Evolutionary conservation across 768 basidiomycete species (phyloP).

Genomic region (Boletus edulis): DNA sequence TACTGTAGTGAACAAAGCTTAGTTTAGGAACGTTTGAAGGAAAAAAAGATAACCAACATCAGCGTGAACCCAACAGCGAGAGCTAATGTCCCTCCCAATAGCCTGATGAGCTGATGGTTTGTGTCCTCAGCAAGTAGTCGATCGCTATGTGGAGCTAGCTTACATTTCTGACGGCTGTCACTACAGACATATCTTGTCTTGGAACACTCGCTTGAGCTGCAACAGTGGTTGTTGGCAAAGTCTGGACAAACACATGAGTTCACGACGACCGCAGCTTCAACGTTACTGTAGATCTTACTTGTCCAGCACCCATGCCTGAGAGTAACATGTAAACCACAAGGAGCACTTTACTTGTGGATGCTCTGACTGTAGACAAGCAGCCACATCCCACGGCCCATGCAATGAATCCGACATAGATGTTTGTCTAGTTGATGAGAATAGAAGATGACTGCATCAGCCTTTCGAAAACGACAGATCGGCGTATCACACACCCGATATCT

Average conservation of each 20-base stretch:
- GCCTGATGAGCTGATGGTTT: slow-evolving; percentile 55
- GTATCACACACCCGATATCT: slow-evolving; percentile 47
- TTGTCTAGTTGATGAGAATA: slow-evolving; percentile 1
- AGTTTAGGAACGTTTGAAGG: background rate
- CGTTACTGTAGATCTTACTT: slow-evolving; percentile 34
- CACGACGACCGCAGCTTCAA: background rate
- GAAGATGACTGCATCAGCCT: background rate
- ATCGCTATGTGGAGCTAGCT: slow-evolving; percentile 10
- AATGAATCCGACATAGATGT: slow-evolving; percentile 57
- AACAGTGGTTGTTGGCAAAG: slow-evolving; percentile 62
- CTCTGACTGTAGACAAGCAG: slow-evolving; percentile 60
- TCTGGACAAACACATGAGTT: slow-evolving; percentile 31
- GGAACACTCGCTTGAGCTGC: slow-evolving; percentile 72
- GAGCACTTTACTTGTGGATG: slow-evolving; percentile 44
- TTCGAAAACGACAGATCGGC: background rate
- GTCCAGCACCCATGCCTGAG: slow-evolving; percentile 59
- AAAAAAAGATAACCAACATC: slow-evolving; percentile 37
- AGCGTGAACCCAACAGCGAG: slow-evolving; percentile 62
- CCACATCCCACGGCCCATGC: slow-evolving; percentile 73
- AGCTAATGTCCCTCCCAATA: slow-evolving; percentile 67
- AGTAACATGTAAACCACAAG: slow-evolving; percentile 62
- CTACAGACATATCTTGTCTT: slow-evolving; percentile 72
- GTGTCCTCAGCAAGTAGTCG: background rate
- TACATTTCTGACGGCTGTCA: slow-evolving; percentile 66
- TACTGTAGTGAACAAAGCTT: slow-evolving; percentile 21